phyloP scores from a whole-genome alignment of 2,329 filamentous ascomycete genomes.

The Colletotrichum nymphaeae region DNA sequence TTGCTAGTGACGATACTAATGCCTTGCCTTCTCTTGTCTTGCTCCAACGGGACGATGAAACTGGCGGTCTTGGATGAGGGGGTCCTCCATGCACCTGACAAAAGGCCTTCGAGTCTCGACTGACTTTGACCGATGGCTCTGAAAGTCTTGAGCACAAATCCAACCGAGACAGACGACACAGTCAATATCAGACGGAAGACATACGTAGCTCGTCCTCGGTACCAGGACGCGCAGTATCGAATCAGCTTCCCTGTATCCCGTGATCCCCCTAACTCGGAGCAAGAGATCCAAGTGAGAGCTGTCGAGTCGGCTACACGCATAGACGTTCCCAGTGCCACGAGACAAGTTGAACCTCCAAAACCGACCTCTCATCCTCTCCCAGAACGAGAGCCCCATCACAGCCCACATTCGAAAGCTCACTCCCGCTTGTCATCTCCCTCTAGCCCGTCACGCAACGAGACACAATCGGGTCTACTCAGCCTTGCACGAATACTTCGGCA shows the following conservation, averaged over 20 bases:
- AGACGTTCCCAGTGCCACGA: background rate
- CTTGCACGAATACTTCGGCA: conserved; percentile 20
- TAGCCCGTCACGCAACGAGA: conserved; percentile 20
- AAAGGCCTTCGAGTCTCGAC: background rate
- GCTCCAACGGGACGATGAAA: background rate
- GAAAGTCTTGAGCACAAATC: background rate
- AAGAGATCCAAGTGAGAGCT: background rate
- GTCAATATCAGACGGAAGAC: background rate
- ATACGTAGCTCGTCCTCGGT: background rate
- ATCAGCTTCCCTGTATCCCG: background rate
- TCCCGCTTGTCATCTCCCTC: background rate
- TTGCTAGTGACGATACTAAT: background rate
- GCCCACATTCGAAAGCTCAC: background rate
- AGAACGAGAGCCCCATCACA: background rate
- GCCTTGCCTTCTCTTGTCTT: background rate
- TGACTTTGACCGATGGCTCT: no score
- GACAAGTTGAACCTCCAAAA: background rate
- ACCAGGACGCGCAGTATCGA: background rate
- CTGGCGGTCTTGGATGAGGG: background rate
- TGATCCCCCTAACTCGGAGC: background rate
- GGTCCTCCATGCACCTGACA: background rate
- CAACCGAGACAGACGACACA: background rate
- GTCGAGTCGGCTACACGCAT: conserved; percentile 4
- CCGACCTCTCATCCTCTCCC: background rate
- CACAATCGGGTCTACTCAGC: conserved; percentile 1